A percentile compares a stretch with the other conserved stretches of the same genome.
These are phyloP conservation scores for Lentinula edodes DNA, from an alignment of 768 basidiomycete genomes.

Conservation along the genomic window DNA sequence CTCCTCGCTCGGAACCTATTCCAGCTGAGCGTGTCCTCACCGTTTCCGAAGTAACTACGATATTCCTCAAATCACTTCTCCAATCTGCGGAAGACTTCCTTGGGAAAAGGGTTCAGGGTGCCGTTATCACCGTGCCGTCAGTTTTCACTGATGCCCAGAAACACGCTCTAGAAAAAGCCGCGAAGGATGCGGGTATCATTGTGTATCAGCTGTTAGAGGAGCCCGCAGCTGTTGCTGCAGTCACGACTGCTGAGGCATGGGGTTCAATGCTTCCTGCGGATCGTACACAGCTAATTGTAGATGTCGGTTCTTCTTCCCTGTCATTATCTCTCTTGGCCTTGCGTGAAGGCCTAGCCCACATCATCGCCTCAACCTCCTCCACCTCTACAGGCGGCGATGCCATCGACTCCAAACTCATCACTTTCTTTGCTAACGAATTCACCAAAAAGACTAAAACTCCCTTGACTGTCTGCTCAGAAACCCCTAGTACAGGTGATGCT, in stretches of 20 bases:
- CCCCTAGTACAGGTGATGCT: constrained; percentile 43
- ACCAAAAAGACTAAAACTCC: constrained; percentile 89
- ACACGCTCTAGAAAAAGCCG: constrained; percentile 67
- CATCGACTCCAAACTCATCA: constrained; percentile 79
- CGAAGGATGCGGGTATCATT: constrained; percentile 72
- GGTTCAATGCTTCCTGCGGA: constrained; percentile 41
- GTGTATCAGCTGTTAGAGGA: constrained; percentile 89
- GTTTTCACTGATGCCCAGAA: constrained; percentile 69
- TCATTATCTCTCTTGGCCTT: constrained; percentile 66
- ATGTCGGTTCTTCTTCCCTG: constrained; percentile 73
- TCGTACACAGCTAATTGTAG: constrained; percentile 75
- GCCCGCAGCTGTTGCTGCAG: constrained; percentile 67
- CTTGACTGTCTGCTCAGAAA: constrained; percentile 55
- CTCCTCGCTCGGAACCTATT: constrained; percentile 70
- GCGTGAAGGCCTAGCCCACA: constrained; percentile 67
- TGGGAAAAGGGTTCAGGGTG: constrained; percentile 69
- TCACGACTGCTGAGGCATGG: constrained; percentile 44
- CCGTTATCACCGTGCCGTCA: constrained; percentile 79
- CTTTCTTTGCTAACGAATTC: constrained; percentile 93
- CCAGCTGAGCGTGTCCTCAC: constrained; percentile 67
- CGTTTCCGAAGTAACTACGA: constrained; percentile 74
- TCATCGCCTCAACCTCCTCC: constrained; percentile 49
- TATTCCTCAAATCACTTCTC: constrained; percentile 82
- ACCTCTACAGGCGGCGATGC: constrained; percentile 56
- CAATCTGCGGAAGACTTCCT: constrained; percentile 90